These are phyloP conservation scores for Mycena amicta DNA, from an alignment of 768 basidiomycete genomes.

Conservation along the genomic window DNA sequence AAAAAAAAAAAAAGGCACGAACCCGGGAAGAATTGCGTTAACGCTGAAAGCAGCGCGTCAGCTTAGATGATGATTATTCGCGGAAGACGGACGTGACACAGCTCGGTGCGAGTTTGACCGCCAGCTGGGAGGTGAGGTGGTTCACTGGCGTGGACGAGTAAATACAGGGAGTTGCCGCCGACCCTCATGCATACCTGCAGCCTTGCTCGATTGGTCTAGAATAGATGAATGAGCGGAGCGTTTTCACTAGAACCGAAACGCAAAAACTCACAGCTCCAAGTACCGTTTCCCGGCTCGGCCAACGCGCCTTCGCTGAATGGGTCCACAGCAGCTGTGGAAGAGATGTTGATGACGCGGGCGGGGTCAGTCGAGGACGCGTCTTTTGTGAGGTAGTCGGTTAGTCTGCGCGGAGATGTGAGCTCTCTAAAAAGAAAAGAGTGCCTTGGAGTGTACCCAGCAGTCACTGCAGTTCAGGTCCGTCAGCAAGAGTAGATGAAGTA, in stretches of 20 bases:
- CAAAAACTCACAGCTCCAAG: slow-evolving; percentile 73
- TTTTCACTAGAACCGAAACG: not conserved
- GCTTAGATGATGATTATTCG: slow-evolving; percentile 61
- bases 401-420: too few species aligned
- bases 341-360: slow-evolving; percentile 80
- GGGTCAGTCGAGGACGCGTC: slow-evolving; percentile 65
- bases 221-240: not conserved
- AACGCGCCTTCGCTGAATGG: slow-evolving; percentile 54
- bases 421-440: slow-evolving; percentile 1
- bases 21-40: slow-evolving; percentile 86
- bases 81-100: slow-evolving; percentile 62
- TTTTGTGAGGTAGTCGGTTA: slow-evolving; percentile 68
- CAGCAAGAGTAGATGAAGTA: not conserved
- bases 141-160: slow-evolving; percentile 56
- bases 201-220: slow-evolving; percentile 80
- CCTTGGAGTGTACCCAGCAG: slow-evolving; percentile 13
- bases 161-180: too few species aligned
- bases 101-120: not conserved
- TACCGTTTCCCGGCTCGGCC: slow-evolving; percentile 59
- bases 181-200: slow-evolving; percentile 72
- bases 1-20: slow-evolving; percentile 15
- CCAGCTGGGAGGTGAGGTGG: not conserved
- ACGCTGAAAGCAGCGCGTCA: slow-evolving; percentile 47
- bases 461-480: slow-evolving; percentile 11
- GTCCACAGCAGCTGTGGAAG: slow-evolving; percentile 64